phyloP scores from a whole-genome alignment of 176 grass and related monocot genomes.

The Rhynchospora tenuis region DNA sequence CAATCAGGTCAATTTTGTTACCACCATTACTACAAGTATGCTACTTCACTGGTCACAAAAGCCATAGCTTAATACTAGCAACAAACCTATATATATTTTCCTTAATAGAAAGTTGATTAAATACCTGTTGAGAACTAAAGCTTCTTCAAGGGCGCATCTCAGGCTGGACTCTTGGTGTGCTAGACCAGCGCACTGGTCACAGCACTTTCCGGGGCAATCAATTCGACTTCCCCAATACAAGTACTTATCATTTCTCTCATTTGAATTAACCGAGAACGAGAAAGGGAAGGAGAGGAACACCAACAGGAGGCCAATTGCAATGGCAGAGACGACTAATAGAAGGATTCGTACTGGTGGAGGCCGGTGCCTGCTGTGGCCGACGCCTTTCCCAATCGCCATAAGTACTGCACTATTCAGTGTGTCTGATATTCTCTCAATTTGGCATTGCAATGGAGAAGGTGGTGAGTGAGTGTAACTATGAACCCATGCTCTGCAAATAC shows the following conservation, averaged over 20 bases:
- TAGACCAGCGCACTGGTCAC: slow-evolving; percentile 71
- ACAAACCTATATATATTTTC: neutral
- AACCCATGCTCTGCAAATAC: no score
- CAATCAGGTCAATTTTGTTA: no score
- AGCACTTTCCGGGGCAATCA: slow-evolving; percentile 90
- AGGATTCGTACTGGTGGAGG: neutral
- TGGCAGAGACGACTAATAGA: neutral
- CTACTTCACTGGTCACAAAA: neutral
- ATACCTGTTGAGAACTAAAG: slow-evolving; percentile 78
- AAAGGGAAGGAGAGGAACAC: slow-evolving; percentile 27
- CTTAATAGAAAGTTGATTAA: neutral
- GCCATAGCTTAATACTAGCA: neutral
- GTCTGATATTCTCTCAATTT: no score
- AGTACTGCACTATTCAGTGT: no score
- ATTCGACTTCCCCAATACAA: slow-evolving; percentile 71
- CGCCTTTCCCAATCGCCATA: neutral
- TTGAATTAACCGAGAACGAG: slow-evolving; percentile 6
- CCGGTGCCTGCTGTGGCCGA: neutral
- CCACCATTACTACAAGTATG: neutral
- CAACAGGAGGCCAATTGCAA: slow-evolving; percentile 17
- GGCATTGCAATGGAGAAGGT: no score
- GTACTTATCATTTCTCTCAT: slow-evolving; percentile 37
- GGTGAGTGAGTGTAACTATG: no score
- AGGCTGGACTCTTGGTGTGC: slow-evolving; percentile 92
- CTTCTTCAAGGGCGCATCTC: slow-evolving; percentile 93